Percentiles rank a stretch among this genome's conserved stretches.
These are phyloP conservation scores for Galeopsis tetrahit DNA, from an alignment of 257 asterid genomes.

Conservation along the genomic window DNA sequence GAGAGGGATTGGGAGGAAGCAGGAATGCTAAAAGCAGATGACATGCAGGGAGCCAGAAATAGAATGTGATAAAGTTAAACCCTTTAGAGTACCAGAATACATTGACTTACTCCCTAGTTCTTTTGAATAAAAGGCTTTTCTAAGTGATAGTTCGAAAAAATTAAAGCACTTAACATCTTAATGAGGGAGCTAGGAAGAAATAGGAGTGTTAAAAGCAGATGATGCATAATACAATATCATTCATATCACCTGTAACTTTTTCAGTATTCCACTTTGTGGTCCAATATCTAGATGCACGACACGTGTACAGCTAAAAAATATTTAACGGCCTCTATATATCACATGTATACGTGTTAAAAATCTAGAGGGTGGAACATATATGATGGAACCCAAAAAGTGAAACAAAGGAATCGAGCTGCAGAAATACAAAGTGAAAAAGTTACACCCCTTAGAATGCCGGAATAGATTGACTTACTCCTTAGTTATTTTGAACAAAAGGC, in stretches of 20 bases:
- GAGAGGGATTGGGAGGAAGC: background rate
- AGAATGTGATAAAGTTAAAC: background rate
- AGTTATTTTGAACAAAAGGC: slow-evolving; percentile 23
- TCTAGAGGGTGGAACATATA: background rate
- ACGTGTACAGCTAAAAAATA: no score
- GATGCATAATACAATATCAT: background rate
- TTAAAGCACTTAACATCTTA: background rate
- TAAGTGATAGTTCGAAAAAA: background rate
- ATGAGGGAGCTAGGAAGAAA: background rate
- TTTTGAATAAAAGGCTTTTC: slow-evolving; percentile 29
- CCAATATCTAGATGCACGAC: background rate
- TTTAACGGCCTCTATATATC: background rate
- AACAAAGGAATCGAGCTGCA: background rate
- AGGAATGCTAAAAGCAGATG: slow-evolving; percentile 5
- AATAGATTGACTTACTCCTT: background rate
- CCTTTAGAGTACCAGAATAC: background rate
- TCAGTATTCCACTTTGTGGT: background rate
- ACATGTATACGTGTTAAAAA: background rate
- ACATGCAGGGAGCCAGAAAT: background rate
- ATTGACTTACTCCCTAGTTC: background rate
- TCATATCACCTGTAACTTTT: background rate
- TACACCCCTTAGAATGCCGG: background rate
- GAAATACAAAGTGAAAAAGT: slow-evolving; percentile 1
- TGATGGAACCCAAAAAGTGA: background rate
- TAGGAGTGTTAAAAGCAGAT: background rate